phyloP scores from a whole-genome alignment of 768 basidiomycete species.

The Udeniomyces megalosporus region DNA sequence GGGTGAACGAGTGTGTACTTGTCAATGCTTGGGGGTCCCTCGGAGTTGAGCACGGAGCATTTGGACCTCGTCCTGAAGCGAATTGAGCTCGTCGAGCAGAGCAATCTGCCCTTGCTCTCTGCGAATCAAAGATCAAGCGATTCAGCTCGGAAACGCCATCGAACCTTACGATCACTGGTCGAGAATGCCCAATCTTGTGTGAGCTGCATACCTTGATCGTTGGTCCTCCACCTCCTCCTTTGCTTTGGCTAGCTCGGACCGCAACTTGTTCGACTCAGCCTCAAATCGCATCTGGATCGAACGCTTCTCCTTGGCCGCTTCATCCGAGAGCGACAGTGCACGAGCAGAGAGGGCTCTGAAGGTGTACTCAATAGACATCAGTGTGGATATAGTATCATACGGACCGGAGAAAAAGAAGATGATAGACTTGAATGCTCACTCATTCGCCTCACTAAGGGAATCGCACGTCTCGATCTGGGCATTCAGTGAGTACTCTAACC shows the following conservation, averaged over 20 bases:
- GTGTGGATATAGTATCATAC: background rate
- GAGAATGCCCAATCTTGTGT: no score
- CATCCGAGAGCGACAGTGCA: slow-evolving; percentile 52
- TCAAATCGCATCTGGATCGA: slow-evolving; percentile 37
- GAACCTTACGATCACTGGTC: background rate
- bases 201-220: slow-evolving; percentile 1
- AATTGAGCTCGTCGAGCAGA: slow-evolving; percentile 74
- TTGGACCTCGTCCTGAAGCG: slow-evolving; percentile 44
- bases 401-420: background rate
- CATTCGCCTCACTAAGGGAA: slow-evolving; percentile 64
- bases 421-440: slow-evolving; percentile 20
- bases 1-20: no score
- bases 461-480: slow-evolving; percentile 58
- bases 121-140: slow-evolving; percentile 16
- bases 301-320: slow-evolving; percentile 37
- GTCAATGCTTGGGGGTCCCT: background rate
- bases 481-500: slow-evolving; percentile 34
- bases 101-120: slow-evolving; percentile 76
- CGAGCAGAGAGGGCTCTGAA: slow-evolving; percentile 44
- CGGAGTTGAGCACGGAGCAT: slow-evolving; percentile 13
- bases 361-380: background rate
- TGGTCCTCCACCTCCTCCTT: slow-evolving; percentile 43
- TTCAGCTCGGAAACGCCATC: background rate
- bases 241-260: slow-evolving; percentile 46
- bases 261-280: slow-evolving; percentile 39